Base-by-base conservation (phyloP, 345 rosid species). In the Linum lewisii region DNA sequence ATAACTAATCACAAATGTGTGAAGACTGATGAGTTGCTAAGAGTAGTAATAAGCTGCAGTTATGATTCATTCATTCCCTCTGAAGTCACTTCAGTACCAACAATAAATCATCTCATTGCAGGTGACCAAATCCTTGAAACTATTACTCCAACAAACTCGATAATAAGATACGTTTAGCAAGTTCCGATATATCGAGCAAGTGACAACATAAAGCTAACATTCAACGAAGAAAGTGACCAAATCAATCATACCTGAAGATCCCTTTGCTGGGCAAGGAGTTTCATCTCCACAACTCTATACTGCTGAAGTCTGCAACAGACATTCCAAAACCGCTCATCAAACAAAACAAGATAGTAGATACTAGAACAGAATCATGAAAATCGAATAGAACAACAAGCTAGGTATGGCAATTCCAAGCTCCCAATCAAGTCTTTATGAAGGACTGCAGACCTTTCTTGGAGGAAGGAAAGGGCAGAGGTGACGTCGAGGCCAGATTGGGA, bases 241-340 rank as follows among this genome's bases (percentile, higher is more conserved):
- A 63, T 52, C 51, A 45, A 29, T 5, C 7, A 29, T 57, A 68
- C 73, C 73, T 60, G 73, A 73, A 73, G 69, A 61, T 64, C 77
- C 59, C 97, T 88, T 62, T 87, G 97, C 63, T 82, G 93, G 50
- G 97, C 97, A 54, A 87, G 89, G 64, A 87, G 92, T 58, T 87
- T 85, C 95, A 85, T 87, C 66, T 87, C 95, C 37, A 83, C 95
- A 72, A 87, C 47, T 68, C 80, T 87, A 71, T 87, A 87, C 59
- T 87, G 96, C 77, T 84, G 92, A 61, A 85, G 96, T 63, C 97
- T 94, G 77, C 70, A 72, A 45, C 21, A 22, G 37, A 44, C 21
- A 22, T 11, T 4, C 16, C 15, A 42, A 42, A 13, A 42, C 16
- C 11, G 25, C 21, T 47, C 44, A 13, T 29, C 13, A 29, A 0